Conservation (phyloP, 495 filamentous ascomycete species). For the Aspergillus carlsbadensis region DNA sequence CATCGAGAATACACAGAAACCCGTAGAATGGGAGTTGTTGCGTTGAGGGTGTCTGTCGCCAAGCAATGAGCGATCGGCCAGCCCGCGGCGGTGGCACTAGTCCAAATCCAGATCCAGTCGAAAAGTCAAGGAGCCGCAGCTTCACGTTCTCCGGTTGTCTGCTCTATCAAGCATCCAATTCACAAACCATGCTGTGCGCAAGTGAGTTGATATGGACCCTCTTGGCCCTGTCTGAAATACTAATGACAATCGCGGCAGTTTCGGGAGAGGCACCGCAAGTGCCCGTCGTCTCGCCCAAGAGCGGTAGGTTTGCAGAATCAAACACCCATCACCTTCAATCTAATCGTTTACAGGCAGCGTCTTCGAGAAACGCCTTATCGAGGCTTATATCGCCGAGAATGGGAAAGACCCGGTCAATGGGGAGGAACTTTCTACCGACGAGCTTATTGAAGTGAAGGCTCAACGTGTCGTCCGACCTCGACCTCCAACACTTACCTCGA, state of each 20-base stretch:
- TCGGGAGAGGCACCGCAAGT: conserved; percentile 95
- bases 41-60: conserved; percentile 4
- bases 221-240: conserved; percentile 1
- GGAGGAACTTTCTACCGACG: conserved; percentile 81
- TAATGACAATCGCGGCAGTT: conserved; percentile 55
- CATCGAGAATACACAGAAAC: neutral
- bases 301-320: conserved; percentile 58
- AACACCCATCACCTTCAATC: conserved; percentile 20
- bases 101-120: conserved; percentile 35
- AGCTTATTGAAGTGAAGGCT: conserved; percentile 84
- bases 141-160: conserved; percentile 30
- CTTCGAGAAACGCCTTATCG: conserved; percentile 92
- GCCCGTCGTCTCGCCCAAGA: conserved; percentile 92
- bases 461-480: conserved; percentile 79
- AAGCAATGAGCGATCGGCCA: conserved; percentile 25
- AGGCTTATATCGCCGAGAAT: conserved; percentile 91
- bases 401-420: conserved; percentile 91
- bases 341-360: conserved; percentile 64
- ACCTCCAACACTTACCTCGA: conserved; percentile 92
- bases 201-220: conserved; percentile 49
- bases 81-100: conserved; percentile 31
- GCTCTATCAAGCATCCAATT: conserved; percentile 30
- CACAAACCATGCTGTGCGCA: conserved; percentile 66
- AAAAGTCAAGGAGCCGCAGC: conserved; percentile 45
- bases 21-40: neutral